Base-by-base conservation (phyloP, 2,329 filamentous ascomycete genomes). In the Pleomassaria siparia region DNA sequence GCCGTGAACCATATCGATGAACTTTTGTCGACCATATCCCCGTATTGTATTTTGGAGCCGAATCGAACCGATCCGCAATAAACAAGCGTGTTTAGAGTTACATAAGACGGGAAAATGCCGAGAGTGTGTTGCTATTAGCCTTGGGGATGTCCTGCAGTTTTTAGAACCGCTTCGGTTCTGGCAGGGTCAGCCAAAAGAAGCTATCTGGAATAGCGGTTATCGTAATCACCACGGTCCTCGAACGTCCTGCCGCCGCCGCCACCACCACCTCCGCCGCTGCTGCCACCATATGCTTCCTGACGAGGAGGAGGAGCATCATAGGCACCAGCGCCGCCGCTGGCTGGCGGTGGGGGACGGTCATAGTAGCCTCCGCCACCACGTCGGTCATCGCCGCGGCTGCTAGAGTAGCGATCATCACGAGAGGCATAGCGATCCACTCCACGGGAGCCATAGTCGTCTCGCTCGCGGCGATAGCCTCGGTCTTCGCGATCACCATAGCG, bases 321-420 rank as follows among this genome's bases (percentile, higher is more conserved):
- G 36, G 66, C 59, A 41, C 58, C 50, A 30, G 30, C 41, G n/a
- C 57, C 58, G 45, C 64, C 56, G 37, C 51, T 55, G 29, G 64
- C 58, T 36, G 66, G 59, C 20, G 66, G 65, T 51, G 70, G 68
- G 59, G 80, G 77, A 59, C 77, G 77, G 55, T 79, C 76, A 56
- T 81, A 80, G 66, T 80, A 80, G 51, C 75, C 72, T 36, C 72
- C 62, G 42, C 70, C 69, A 51, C 79, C 80, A 47, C 82, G 80
- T 51, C 83, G 80, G 55, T 83, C 71, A 48, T 78, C 78, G 55
- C 83, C 81, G 63, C 85, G 81, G 50, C 86, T 83, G 58, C 86
- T 82, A 51, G 86, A 84, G 58, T 80, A 79, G 57, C 83, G 82
- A 48, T 85, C 77, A 46, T 69, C 72, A 43, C 71, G 51, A 25